phyloP scores from a whole-genome alignment of 176 grass and related monocot genomes.

The Puya raimondii region DNA sequence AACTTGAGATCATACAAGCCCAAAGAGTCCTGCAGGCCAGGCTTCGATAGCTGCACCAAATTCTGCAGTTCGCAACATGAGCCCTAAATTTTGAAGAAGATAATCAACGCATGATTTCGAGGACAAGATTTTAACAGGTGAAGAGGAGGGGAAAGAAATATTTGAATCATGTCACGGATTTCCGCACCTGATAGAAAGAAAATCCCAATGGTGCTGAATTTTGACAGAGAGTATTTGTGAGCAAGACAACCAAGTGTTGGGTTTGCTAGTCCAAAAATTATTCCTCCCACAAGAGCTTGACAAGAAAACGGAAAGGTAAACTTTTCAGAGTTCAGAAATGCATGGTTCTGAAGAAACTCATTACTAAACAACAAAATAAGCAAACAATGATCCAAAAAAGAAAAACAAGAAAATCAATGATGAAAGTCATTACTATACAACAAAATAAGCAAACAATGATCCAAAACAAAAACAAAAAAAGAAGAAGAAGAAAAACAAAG shows the following conservation, averaged over 20 bases:
- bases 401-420: neutral
- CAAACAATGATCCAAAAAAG: neutral
- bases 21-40: conserved; percentile 86
- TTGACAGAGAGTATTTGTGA: conserved; percentile 61
- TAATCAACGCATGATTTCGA: neutral
- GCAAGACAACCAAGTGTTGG: conserved; percentile 76
- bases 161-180: conserved; percentile 17
- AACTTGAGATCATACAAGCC: conserved; percentile 58
- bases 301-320: conserved; percentile 17
- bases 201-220: conserved; percentile 83
- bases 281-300: conserved; percentile 60
- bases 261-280: conserved; percentile 55
- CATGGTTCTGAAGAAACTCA: neutral
- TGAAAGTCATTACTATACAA: neutral
- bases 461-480: neutral
- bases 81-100: conserved; percentile 30
- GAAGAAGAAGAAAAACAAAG: neutral
- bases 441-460: neutral
- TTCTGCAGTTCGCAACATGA: conserved; percentile 65
- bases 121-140: conserved; percentile 1
- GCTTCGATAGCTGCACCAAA: conserved; percentile 71
- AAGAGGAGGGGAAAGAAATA: neutral
- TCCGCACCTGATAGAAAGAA: conserved; percentile 68
- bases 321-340: neutral
- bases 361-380: neutral